Evolutionary conservation across 2,329 filamentous ascomycete species (phyloP).

Genomic region (Pseudogymnoascus pannorum): DNA sequence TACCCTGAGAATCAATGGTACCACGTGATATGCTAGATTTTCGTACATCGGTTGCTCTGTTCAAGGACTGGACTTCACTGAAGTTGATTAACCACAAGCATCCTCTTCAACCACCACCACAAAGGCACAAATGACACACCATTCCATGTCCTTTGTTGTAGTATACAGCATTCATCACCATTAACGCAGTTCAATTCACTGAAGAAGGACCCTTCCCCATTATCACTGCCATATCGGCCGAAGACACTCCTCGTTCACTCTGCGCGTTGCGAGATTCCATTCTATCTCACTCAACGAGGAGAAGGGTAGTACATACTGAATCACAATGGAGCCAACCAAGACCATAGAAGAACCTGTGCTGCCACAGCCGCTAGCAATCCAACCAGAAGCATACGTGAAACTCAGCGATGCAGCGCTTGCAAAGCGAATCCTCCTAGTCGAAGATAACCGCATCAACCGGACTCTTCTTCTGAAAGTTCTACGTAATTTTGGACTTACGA

Average conservation of each 20-base stretch:
- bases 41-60: neutral
- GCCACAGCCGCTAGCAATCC: slow-evolving; percentile 17
- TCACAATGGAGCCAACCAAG: slow-evolving; percentile 38
- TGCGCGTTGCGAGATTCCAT: too few species aligned
- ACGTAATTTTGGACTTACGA: slow-evolving; percentile 33
- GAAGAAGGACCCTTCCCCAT: slow-evolving; percentile 46
- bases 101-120: neutral
- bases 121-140: too few species aligned
- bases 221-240: slow-evolving; percentile 32
- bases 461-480: slow-evolving; percentile 34
- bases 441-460: slow-evolving; percentile 39
- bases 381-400: slow-evolving; percentile 22
- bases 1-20: neutral
- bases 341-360: slow-evolving; percentile 17
- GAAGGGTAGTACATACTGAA: too few species aligned
- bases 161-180: slow-evolving; percentile 32
- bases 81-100: neutral
- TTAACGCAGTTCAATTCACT: slow-evolving; percentile 57
- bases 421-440: slow-evolving; percentile 35
- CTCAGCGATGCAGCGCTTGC: slow-evolving; percentile 32
- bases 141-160: neutral
- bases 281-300: too few species aligned
- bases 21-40: neutral
- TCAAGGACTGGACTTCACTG: neutral
- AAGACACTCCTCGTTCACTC: slow-evolving; percentile 37